Percentiles rank a stretch among this genome's conserved stretches.
phyloP scores from a whole-genome alignment of 140 eudicot genomes.

The Cichorium intybus region DNA sequence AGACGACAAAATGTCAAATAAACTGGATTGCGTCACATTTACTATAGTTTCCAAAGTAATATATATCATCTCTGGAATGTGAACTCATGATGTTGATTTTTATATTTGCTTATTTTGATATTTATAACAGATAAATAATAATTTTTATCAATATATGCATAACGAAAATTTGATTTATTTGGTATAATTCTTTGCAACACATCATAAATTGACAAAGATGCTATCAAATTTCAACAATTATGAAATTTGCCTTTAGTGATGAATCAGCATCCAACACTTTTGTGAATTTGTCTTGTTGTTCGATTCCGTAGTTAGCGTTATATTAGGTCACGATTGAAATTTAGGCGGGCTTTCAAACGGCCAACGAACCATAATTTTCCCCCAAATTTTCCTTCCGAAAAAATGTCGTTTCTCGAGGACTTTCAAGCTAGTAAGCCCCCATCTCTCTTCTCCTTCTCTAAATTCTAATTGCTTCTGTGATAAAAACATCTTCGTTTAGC shows the following conservation, averaged over 20 bases:
- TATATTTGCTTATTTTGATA: too few relatives aligned
- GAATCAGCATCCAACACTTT: background rate
- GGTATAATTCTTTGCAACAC: background rate
- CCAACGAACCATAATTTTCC: slow-evolving; percentile 16
- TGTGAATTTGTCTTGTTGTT: background rate
- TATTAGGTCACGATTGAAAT: slow-evolving; percentile 8
- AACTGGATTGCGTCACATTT: too few relatives aligned
- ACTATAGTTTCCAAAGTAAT: too few relatives aligned
- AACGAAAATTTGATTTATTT: too few relatives aligned
- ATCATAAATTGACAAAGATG: background rate
- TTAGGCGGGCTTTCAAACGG: slow-evolving; percentile 23
- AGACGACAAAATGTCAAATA: background rate
- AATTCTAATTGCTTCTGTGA: background rate
- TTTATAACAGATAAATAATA: background rate
- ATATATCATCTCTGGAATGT: too few relatives aligned
- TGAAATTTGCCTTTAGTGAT: background rate
- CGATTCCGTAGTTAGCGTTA: slow-evolving; percentile 3
- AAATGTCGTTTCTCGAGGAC: slow-evolving; percentile 67
- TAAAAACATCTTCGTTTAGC: background rate
- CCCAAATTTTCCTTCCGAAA: slow-evolving; percentile 26
- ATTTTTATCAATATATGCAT: background rate
- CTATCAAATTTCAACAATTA: background rate
- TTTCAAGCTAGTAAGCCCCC: slow-evolving; percentile 68
- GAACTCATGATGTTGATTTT: too few relatives aligned
- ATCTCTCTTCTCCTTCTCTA: background rate